phyloP scores from a whole-genome alignment of 176 grass and related monocot species.

The Raddia guianensis region DNA sequence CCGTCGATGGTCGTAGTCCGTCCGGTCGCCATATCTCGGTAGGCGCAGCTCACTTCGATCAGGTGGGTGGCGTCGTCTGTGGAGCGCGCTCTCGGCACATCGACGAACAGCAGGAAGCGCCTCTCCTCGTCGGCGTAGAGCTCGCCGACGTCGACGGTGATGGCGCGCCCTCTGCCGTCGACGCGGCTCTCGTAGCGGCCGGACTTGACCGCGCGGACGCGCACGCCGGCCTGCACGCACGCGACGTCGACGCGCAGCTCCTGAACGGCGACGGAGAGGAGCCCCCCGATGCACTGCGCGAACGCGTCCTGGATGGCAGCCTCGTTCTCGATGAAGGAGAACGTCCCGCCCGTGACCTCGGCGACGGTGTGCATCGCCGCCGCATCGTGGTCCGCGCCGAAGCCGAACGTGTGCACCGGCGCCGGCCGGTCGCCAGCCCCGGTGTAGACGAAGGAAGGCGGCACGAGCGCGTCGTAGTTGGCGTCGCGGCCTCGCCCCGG shows the following conservation, averaged over 20 bases:
- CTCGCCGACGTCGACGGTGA: slow-evolving; percentile 69
- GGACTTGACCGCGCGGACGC: slow-evolving; percentile 52
- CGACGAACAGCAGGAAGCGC: slow-evolving; percentile 67
- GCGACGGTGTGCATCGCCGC: slow-evolving; percentile 77
- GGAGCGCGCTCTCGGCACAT: slow-evolving; percentile 43
- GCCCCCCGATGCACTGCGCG: slow-evolving; percentile 75
- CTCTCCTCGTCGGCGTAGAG: slow-evolving; percentile 91
- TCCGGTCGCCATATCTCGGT: slow-evolving; percentile 63
- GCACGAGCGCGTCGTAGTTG: slow-evolving; percentile 65
- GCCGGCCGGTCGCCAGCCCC: background rate
- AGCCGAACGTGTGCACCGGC: slow-evolving; percentile 78
- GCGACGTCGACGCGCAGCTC: slow-evolving; percentile 50
- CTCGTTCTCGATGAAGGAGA: slow-evolving; percentile 78
- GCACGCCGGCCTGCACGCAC: slow-evolving; percentile 54
- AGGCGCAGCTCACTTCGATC: slow-evolving; percentile 55
- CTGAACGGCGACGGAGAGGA: slow-evolving; percentile 67
- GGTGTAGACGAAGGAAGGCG: slow-evolving; percentile 41
- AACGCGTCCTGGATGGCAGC: slow-evolving; percentile 69
- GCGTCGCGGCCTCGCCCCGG: slow-evolving; percentile 12
- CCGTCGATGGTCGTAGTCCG: slow-evolving; percentile 42
- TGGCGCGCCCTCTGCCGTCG: slow-evolving; percentile 37
- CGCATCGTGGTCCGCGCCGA: slow-evolving; percentile 81
- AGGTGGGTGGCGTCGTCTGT: slow-evolving; percentile 35
- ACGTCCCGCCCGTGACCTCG: slow-evolving; percentile 68
- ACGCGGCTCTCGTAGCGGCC: slow-evolving; percentile 59